phyloP scores from a whole-genome alignment of 108 stramenopile species.

The Skeletonema costatum region DNA sequence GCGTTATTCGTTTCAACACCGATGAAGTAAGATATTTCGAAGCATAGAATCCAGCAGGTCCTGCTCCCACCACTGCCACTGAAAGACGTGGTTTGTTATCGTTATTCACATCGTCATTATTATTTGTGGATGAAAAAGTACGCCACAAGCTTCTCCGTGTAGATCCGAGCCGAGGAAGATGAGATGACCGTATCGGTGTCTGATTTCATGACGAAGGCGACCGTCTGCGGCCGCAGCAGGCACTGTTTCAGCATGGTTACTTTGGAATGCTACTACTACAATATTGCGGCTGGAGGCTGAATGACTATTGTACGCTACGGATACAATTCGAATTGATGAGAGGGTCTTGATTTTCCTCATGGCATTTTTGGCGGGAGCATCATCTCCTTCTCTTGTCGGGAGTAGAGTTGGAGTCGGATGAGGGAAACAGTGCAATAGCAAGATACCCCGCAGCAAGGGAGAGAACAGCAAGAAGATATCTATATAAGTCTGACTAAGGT shows the following conservation, averaged over 20 bases:
- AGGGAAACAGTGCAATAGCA: too few species aligned
- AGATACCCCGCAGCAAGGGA: too few species aligned
- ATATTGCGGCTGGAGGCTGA: not conserved
- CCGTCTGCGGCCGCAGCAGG: not conserved
- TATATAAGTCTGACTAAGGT: too few species aligned
- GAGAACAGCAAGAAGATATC: too few species aligned
- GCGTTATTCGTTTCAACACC: conserved; percentile 19
- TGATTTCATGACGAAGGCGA: not conserved
- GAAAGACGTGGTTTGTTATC: conserved; percentile 21
- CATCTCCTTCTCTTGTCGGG: too few species aligned
- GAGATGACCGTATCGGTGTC: not conserved
- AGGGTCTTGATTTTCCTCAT: not conserved
- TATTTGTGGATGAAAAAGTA: not conserved
- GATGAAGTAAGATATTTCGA: conserved; percentile 90
- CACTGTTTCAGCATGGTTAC: not conserved
- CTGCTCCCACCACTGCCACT: conserved; percentile 78
- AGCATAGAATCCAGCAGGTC: conserved; percentile 96
- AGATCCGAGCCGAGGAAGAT: not conserved
- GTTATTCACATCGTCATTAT: not conserved
- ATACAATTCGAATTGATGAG: too few species aligned
- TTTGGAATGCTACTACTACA: too few species aligned
- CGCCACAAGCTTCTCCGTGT: not conserved
- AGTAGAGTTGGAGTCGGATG: too few species aligned
- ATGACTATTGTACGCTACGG: too few species aligned
- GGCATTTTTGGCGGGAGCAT: not conserved